These are phyloP conservation scores for Mortierella sp. DNA, from an alignment of 371 early-diverging fungal species.

Conservation along the genomic window DNA sequence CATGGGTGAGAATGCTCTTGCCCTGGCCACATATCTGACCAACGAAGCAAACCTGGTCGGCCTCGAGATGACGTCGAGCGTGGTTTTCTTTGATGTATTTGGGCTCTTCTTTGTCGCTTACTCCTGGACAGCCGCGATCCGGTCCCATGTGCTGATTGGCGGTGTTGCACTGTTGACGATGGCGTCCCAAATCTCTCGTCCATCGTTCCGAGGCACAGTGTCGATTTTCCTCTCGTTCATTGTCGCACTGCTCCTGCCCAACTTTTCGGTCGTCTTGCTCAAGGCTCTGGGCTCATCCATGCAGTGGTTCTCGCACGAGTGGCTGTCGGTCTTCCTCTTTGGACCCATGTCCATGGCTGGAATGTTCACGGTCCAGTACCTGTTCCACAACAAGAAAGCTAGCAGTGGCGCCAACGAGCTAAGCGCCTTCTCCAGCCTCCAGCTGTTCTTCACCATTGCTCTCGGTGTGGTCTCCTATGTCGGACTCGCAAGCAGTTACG, in stretches of 20 bases:
- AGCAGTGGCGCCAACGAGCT: constrained; percentile 35
- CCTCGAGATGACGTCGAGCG: constrained; percentile 65
- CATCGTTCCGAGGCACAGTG: constrained; percentile 22
- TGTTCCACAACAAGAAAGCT: constrained; percentile 36
- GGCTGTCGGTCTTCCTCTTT: constrained; percentile 70
- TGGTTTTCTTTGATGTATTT: constrained; percentile 76
- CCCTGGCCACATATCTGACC: constrained; percentile 69
- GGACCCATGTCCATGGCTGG: constrained; percentile 65
- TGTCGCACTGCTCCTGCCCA: constrained; percentile 60
- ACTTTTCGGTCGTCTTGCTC: constrained; percentile 59
- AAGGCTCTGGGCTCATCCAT: constrained; percentile 64
- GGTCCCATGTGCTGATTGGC: constrained; percentile 47
- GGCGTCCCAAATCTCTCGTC: constrained; percentile 11
- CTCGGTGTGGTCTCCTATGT: constrained; percentile 12
- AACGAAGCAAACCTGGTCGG: constrained; percentile 60
- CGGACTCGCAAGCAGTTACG: constrained; percentile 40
- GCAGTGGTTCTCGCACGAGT: constrained; percentile 75
- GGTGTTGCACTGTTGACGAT: constrained; percentile 20
- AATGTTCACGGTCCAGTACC: constrained; percentile 62
- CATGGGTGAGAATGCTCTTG: constrained; percentile 76
- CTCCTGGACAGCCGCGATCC: constrained; percentile 68
- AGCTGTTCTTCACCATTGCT: constrained; percentile 21
- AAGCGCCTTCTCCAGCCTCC: constrained; percentile 27
- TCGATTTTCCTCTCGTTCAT: constrained; percentile 62
- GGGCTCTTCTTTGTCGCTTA: constrained; percentile 74